Evolutionary conservation across 345 rosid genomes (phyloP), one percentile per base, ranked within the genome.

Genomic region (Sonneratia caseolaris): DNA sequence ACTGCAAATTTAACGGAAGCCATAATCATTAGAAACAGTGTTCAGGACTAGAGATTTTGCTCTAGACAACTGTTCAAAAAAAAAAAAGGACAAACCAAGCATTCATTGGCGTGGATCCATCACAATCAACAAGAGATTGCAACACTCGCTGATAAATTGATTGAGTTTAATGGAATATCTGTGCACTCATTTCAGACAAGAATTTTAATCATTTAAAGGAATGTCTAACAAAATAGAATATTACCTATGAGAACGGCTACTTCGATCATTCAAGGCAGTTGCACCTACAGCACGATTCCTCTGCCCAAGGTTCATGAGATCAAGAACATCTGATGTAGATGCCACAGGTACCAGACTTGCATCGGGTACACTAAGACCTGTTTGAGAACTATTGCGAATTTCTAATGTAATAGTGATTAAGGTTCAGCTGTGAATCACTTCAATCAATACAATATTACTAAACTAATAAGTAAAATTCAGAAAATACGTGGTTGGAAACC

Each of bases 181-280:
- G 43, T 8, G 43, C 43, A 40, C 43, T 40, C 43, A 40, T 40
- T 40, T 40, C 9, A 40, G 43, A 8, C 5, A 40, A 40, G 43
- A 40, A 40, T 40, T 40, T 40, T 40, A 4, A 4, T 8, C 43
- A 40, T 40, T 4, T 40, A 4, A 40, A 40, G 43, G 43, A 40
- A 40, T 40, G 43, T 4, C 43, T 40, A 8, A 40, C 9, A 76
- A 73, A 40, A 38, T 59, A 67, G 7, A 68, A 24, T 11, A 37
- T 74, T 72, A 94, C 98, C 98, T 94, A 68, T 94, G 98, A 74
- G 98, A 94, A 70, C 98, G 97, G 78, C 98, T 94, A 76, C 98
- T 94, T 13, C 97, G 88, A 57, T 94, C 98, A 87, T 94, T 94
- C 77, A 94, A 70, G 56, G 98, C 97, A 72, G 97, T 94, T 75